Conservation (phyloP, 179 eudicot species). For the Beta lomatogona region DNA sequence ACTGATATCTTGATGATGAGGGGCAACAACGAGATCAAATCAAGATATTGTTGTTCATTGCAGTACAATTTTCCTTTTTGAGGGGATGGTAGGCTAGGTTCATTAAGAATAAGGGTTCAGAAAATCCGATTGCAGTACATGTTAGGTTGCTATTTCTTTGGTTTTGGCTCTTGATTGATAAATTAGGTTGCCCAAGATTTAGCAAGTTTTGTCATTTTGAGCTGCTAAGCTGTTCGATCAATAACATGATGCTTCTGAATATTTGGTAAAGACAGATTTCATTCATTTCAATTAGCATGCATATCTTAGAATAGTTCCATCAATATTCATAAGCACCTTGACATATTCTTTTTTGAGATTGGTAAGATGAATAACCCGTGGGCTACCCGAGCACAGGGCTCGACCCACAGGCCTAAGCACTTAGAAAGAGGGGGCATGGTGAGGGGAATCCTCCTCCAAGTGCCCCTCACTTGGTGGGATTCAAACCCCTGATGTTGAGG, state of each 20-base stretch:
- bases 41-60: background rate
- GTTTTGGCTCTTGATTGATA: background rate
- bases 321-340: background rate
- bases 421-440: no score
- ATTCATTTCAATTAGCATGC: background rate
- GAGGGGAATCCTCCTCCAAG: no score
- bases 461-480: no score
- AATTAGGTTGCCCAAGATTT: background rate
- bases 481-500: no score
- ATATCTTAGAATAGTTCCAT: background rate
- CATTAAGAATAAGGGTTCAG: no score
- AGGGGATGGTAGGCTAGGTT: no score
- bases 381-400: no score
- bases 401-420: no score
- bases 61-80: no score
- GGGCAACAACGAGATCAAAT: background rate
- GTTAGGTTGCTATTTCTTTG: background rate
- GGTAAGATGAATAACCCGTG: no score
- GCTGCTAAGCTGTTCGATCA: background rate
- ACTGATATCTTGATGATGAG: no score
- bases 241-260: background rate
- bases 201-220: background rate
- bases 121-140: background rate
- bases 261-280: background rate
- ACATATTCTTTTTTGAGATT: no score